Evolutionary conservation across 2,329 filamentous ascomycete species (phyloP), one percentile per base, ranked within the genome.

Genomic region (Xylaria sp.): DNA sequence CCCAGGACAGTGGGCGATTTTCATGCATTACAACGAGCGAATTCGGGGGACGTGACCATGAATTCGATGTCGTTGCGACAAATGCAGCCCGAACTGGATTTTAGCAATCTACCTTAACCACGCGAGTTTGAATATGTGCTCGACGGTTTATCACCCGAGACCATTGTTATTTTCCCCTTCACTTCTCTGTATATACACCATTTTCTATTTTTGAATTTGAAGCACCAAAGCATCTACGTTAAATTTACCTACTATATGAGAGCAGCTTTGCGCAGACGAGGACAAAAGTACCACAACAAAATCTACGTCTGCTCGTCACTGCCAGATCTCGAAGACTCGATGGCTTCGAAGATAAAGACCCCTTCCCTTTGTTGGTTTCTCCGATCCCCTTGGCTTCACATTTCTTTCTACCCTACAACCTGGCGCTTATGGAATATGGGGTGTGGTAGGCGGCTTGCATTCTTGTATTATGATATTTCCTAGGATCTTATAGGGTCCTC

Each of bases 1-100:
- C 78, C 80, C 1, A 80, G 82, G 56, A 84, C 84, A 1, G 81
- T 85, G 0, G 83, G 81, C 2, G 84, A 86, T 59, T 88, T 86
- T 60, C 85, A 87, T 32, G 81, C 82, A 1, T 73, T 87, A 2
- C 85, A 86, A 66, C 79, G 85, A 48, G 80, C 81, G 12, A 83
- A 81, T 62, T 79, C 82, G 0, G 84, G 85, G 51, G 79, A 79
- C 28, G 78, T 76, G 13, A 57, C 78, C 1, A 78, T 83, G 72
- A 77, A 74, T 48, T 65, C 78, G 0, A 68, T 83, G 10, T 78
- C 78, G 6, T 77, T 84, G 63, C 79, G 76, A 52, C 76, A 77
- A 15, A 76, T 83, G 66, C 79, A 78, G 5, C 67, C 77, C 1
- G 82, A 83, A 8, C 75, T 84, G 70, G 81, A 84, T 60, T 84